phyloP scores from a whole-genome alignment of 192 early-diverging fungal species.

The Ambispora gerdemannii region DNA sequence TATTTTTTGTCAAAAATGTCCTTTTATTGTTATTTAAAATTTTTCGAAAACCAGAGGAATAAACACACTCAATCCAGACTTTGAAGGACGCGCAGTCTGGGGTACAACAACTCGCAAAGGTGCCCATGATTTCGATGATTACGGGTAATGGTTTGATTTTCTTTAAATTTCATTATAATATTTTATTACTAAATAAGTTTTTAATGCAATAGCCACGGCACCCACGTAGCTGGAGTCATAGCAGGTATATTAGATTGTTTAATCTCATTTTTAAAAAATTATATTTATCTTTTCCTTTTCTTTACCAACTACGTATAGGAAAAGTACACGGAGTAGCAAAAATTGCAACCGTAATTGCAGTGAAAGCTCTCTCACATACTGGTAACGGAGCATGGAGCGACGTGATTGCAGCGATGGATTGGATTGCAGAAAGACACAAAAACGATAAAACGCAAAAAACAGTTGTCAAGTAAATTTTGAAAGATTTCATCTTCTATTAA shows the following conservation, averaged over 20 bases:
- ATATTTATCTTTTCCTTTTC: no score
- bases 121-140: constrained; percentile 33
- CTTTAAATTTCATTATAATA: not conserved
- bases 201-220: constrained; percentile 68
- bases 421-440: constrained; percentile 28
- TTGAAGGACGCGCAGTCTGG: constrained; percentile 69
- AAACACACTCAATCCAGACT: constrained; percentile 60
- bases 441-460: constrained; percentile 1
- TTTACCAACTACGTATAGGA: no score
- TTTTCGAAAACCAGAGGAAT: constrained; percentile 46
- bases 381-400: constrained; percentile 45
- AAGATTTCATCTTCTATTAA: no score
- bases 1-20: not conserved
- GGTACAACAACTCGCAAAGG: constrained; percentile 49
- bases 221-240: constrained; percentile 83
- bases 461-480: constrained; percentile 28
- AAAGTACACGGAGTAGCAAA: constrained; percentile 57
- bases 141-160: not conserved
- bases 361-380: constrained; percentile 53
- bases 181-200: no score
- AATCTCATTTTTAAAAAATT: constrained; percentile 46
- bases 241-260: constrained; percentile 64
- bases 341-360: constrained; percentile 50
- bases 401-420: constrained; percentile 65
- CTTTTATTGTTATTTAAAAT: not conserved